phyloP scores from a whole-genome alignment of 495 filamentous ascomycete genomes.

The Sordaria brevicollis region DNA sequence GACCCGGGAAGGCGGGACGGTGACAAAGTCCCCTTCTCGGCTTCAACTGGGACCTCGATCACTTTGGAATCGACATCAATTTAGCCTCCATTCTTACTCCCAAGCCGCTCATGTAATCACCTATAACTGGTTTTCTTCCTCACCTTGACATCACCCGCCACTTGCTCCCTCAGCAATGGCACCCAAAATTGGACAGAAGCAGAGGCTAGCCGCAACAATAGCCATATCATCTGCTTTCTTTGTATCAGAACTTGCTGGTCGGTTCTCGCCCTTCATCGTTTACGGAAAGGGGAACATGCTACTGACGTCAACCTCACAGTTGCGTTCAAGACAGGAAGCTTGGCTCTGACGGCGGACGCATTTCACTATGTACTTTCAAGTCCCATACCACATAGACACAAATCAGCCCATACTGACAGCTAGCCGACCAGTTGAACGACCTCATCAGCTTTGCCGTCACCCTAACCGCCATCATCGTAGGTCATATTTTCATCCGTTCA shows the following conservation, averaged over 20 bases:
- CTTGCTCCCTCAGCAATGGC: constrained; percentile 10
- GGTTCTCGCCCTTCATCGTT: constrained; percentile 1
- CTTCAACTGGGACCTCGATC: neutral
- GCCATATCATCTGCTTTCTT: constrained; percentile 78
- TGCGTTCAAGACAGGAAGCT: constrained; percentile 76
- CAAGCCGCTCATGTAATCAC: neutral
- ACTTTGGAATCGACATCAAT: neutral
- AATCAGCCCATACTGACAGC: neutral
- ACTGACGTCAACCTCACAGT: constrained; percentile 24
- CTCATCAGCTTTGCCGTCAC: constrained; percentile 78
- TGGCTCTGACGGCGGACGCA: constrained; percentile 86
- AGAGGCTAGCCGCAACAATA: constrained; percentile 67
- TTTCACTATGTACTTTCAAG: constrained; percentile 73
- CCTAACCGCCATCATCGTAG: constrained; percentile 69
- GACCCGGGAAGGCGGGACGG: neutral
- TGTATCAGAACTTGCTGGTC: constrained; percentile 63
- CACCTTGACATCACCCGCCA: neutral
- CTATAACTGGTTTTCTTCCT: neutral
- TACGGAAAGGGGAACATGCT: neutral
- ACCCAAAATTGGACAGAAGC: constrained; percentile 26
- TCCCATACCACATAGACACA: neutral
- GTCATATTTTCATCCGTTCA: neutral
- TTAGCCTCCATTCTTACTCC: neutral
- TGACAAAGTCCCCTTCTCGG: neutral
- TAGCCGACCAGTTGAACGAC: constrained; percentile 63